These are phyloP conservation scores for Yamadazyma paraphyllophila DNA, from an alignment of 805 yeast species.

Conservation along the genomic window DNA sequence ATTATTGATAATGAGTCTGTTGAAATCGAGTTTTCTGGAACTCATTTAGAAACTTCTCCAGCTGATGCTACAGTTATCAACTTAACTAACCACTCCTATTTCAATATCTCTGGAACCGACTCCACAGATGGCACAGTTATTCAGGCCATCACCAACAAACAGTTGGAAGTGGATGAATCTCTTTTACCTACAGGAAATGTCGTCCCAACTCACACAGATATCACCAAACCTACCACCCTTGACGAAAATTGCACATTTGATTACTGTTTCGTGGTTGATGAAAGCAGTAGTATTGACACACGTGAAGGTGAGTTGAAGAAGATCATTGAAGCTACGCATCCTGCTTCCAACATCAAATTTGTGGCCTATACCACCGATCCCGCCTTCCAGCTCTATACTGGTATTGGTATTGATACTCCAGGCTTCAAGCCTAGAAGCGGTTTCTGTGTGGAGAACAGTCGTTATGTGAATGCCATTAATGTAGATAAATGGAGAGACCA, in stretches of 20 bases:
- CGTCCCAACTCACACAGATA: constrained; percentile 23
- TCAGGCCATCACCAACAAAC: constrained; percentile 35
- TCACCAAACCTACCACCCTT: constrained; percentile 19
- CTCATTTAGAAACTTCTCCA: constrained; percentile 29
- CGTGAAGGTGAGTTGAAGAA: constrained; percentile 33
- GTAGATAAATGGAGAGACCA: constrained; percentile 44
- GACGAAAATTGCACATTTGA: constrained; percentile 31
- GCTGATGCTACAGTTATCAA: constrained; percentile 49
- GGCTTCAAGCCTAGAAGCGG: constrained; percentile 46
- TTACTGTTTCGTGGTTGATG: constrained; percentile 49
- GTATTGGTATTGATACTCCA: constrained; percentile 45
- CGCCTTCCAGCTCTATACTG: constrained; percentile 63
- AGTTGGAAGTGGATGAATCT: constrained; percentile 41
- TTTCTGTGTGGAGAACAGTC: constrained; percentile 60
- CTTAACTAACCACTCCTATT: constrained; percentile 64
- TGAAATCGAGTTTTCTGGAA: constrained; percentile 46
- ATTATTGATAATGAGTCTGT: constrained; percentile 39
- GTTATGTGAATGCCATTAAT: constrained; percentile 57
- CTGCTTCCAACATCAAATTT: constrained; percentile 41
- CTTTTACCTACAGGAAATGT: constrained; percentile 48
- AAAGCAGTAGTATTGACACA: constrained; percentile 44
- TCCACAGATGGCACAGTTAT: constrained; percentile 33
- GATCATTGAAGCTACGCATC: constrained; percentile 45
- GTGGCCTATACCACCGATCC: constrained; percentile 60
- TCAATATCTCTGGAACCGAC: constrained; percentile 41